These are phyloP conservation scores for Forsythia suspensa DNA, from an alignment of 257 asterid genomes.

Conservation along the genomic window DNA sequence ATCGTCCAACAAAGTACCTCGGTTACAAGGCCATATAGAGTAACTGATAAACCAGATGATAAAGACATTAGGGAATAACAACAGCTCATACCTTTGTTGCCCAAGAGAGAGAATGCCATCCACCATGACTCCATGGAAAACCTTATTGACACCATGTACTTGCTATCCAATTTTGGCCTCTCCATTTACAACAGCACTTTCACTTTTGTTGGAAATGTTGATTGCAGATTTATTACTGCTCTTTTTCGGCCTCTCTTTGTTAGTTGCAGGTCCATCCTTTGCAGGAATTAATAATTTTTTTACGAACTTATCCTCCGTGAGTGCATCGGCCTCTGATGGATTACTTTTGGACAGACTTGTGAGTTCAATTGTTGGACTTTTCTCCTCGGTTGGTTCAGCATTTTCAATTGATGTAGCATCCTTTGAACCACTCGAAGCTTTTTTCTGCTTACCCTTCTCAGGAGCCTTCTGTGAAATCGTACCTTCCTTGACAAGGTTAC, in stretches of 20 bases:
- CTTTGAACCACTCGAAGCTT: slow-evolving; percentile 28
- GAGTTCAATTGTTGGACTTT: slow-evolving; percentile 13
- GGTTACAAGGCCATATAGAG: too few relatives aligned
- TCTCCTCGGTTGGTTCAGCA: slow-evolving; percentile 29
- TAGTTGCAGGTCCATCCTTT: slow-evolving; percentile 41
- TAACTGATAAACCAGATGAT: neutral
- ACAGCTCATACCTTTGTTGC: slow-evolving; percentile 32
- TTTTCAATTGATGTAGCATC: slow-evolving; percentile 32
- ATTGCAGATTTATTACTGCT: slow-evolving; percentile 38
- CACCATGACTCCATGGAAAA: slow-evolving; percentile 10
- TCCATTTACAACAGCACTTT: slow-evolving; percentile 58
- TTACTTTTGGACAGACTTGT: slow-evolving; percentile 22
- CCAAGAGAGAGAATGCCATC: slow-evolving; percentile 9
- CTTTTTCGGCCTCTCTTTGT: slow-evolving; percentile 41
- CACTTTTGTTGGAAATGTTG: slow-evolving; percentile 44
- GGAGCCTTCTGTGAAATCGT: slow-evolving; percentile 32
- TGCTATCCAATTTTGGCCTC: slow-evolving; percentile 65
- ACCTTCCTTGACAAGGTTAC: slow-evolving; percentile 35
- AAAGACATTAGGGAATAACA: neutral
- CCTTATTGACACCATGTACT: slow-evolving; percentile 4
- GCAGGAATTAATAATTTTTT: slow-evolving; percentile 41
- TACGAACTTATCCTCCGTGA: slow-evolving; percentile 41
- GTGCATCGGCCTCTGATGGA: slow-evolving; percentile 23
- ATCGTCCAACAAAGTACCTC: neutral
- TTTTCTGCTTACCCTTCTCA: slow-evolving; percentile 48